These are phyloP conservation scores for Plasmodium vinckei DNA, from an alignment of 169 alveolate species.

Conservation along the genomic window DNA sequence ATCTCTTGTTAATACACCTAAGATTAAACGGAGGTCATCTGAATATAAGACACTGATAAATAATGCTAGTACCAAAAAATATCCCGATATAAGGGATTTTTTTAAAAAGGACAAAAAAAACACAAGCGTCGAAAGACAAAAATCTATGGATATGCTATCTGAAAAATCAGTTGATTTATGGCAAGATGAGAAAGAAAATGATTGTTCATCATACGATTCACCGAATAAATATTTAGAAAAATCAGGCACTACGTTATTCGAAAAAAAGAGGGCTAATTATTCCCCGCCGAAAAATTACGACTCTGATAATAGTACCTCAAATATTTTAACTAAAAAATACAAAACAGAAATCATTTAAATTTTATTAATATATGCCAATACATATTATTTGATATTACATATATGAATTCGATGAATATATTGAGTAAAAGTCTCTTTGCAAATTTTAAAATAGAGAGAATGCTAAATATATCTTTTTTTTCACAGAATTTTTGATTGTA, in stretches of 20 bases:
- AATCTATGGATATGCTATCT: too few relatives aligned
- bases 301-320: conserved; percentile 8
- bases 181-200: too few relatives aligned
- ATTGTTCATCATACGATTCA: too few relatives aligned
- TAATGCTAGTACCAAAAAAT: conserved; percentile 3
- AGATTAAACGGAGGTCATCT: conserved; percentile 34
- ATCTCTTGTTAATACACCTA: conserved; percentile 47
- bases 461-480: too few relatives aligned
- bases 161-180: too few relatives aligned
- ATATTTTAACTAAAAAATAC: conserved; percentile 8
- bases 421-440: too few relatives aligned
- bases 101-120: background rate
- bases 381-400: too few relatives aligned
- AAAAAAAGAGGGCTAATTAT: conserved; percentile 23
- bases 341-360: conserved; percentile 23
- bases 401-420: too few relatives aligned
- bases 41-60: conserved; percentile 22
- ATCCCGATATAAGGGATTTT: conserved; percentile 58
- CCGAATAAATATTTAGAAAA: conserved; percentile 31
- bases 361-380: too few relatives aligned
- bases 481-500: background rate
- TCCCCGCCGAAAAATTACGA: conserved; percentile 26
- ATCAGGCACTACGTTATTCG: background rate
- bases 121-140: too few relatives aligned
- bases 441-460: too few relatives aligned